Evolutionary conservation across 306 rosid genomes (phyloP), one percentile per base, ranked within the genome.

Genomic region (Begonia loranthoides): DNA sequence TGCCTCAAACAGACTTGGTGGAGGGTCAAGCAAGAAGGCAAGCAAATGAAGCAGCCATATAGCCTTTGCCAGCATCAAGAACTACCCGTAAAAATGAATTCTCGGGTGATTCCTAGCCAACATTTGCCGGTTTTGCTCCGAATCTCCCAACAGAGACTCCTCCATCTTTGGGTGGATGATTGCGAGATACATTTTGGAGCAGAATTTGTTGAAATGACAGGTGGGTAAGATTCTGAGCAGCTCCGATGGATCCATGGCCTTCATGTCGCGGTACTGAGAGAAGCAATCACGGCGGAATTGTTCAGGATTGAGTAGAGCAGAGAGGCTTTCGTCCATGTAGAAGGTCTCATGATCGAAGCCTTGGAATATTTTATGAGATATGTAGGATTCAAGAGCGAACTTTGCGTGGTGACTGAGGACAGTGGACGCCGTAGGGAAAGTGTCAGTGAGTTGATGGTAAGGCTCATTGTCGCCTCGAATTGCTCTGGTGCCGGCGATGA

Each of bases 231-330:
- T 70, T 44, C 95, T 95, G 12, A 89, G 95, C 9, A 89, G 95
- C 78, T 89, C 97, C n/a, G n/a, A n/a, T 12, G 94, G 94, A 50
- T 84, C 94, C 95, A 89, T 89, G 63, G 83, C 78, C 73, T 78
- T 82, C 90, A 89, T 73, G 62, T 89, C 97, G 13, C 70, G 67
- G 62, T 75, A 89, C 50, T 82, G 97, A 12, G 84, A 58, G 65
- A 71, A 89, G 79, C 94, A 89, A 55, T 85, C 87, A 0, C 81
- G 85, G n/a, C 83, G 82, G 66, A 75, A 80, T 76, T 89, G 95
- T 10, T 82, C 93, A 0, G 94, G 95, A 48, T 84, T 79, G 57
- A 89, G 79, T 19, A 89, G 87, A 52, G 93, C 84, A 41, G 94
- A 79, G 55, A 82, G 89, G 75, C 95, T 87, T 11, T 90, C 90